Percentiles rank a stretch among this genome's conserved stretches.
phyloP scores from a whole-genome alignment of 768 basidiomycete species.

The Boletus coccyginus region DNA sequence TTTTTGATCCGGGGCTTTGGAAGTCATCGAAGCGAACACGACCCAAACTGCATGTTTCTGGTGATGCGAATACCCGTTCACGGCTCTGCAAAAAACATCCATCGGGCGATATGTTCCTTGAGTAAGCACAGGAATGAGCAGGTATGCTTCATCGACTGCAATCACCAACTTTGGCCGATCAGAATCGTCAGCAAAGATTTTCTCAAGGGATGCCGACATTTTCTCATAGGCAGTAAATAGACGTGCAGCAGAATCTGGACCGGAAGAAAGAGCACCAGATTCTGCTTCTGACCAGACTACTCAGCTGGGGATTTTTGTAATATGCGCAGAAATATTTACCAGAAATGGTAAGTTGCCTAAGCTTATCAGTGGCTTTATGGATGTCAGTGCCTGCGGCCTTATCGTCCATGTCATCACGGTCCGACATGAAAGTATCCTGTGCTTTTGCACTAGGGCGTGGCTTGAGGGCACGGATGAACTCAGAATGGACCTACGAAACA shows the following conservation, averaged over 20 bases:
- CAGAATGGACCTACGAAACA: background rate
- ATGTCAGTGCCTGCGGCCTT: background rate
- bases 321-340: too few relatives aligned
- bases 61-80: conserved; percentile 8
- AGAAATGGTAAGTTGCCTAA: background rate
- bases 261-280: accelerated
- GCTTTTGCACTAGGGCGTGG: background rate
- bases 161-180: conserved; percentile 8
- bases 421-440: background rate
- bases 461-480: background rate
- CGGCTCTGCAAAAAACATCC: conserved; percentile 1
- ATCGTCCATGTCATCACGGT: background rate
- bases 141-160: conserved; percentile 14
- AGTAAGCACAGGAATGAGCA: background rate
- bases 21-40: conserved; percentile 15
- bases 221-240: background rate
- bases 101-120: background rate
- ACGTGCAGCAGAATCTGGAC: background rate
- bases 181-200: background rate
- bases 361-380: background rate
- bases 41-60: conserved; percentile 9
- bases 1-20: background rate
- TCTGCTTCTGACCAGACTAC: background rate
- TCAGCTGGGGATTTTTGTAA: too few relatives aligned
- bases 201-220: background rate